Evolutionary conservation across 2,329 filamentous ascomycete genomes (phyloP).

Genomic region (Aureobasidium namibiae): DNA sequence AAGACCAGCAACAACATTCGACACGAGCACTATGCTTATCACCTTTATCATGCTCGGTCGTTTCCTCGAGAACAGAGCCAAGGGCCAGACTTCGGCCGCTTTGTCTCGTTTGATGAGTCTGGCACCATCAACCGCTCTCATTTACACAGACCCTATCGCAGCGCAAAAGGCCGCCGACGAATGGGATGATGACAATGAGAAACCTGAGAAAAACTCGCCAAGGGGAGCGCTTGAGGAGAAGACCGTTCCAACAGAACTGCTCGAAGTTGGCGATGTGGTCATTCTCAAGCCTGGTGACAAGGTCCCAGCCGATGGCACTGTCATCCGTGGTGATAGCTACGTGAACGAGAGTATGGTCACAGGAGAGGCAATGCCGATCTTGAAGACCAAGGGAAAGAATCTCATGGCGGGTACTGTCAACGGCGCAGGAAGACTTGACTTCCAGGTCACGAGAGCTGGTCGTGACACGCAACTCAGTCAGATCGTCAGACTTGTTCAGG

Average conservation of each 20-base stretch:
- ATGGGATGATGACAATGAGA: conserved; percentile 48
- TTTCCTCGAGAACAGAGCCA: conserved; percentile 87
- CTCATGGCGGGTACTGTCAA: conserved; percentile 95
- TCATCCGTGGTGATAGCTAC: conserved; percentile 85
- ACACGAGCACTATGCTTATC: conserved; percentile 97
- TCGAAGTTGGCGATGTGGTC: conserved; percentile 89
- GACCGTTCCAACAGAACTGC: conserved; percentile 83
- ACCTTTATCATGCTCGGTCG: conserved; percentile 89
- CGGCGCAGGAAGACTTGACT: conserved; percentile 81
- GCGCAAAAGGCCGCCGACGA: conserved; percentile 80
- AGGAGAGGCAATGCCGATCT: conserved; percentile 89
- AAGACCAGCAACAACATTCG: conserved; percentile 82
- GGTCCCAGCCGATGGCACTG: conserved; percentile 82
- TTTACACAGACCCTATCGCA: conserved; percentile 89
- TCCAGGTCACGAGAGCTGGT: conserved; percentile 84
- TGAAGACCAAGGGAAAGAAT: conserved; percentile 70
- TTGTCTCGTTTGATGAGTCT: conserved; percentile 91
- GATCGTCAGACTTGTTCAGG: conserved; percentile 96
- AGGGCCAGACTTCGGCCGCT: conserved; percentile 91
- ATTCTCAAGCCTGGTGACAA: conserved; percentile 92
- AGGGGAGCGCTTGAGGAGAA: conserved; percentile 69
- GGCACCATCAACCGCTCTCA: conserved; percentile 92
- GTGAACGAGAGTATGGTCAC: conserved; percentile 98
- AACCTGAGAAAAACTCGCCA: conserved; percentile 35
- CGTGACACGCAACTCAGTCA: conserved; percentile 95